These are phyloP conservation scores for Clarireedia sp. DNA, from an alignment of 2,329 filamentous ascomycete species.

Conservation along the genomic window DNA sequence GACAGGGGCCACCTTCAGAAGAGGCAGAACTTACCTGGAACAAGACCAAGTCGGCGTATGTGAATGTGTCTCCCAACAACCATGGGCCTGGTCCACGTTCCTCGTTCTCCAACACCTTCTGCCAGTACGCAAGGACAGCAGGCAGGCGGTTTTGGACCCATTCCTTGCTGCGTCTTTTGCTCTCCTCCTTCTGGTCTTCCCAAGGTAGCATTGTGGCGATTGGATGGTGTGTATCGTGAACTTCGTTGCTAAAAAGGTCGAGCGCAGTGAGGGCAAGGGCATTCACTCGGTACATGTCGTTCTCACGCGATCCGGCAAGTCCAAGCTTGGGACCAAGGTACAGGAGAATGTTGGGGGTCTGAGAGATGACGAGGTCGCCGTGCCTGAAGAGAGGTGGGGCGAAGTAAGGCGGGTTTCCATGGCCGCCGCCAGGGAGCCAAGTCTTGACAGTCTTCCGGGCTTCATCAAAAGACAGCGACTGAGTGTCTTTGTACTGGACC, in stretches of 20 bases:
- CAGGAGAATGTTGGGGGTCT: constrained; percentile 65
- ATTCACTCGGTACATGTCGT: too few species aligned
- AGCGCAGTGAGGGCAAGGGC: too few species aligned
- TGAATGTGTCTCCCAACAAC: too few species aligned
- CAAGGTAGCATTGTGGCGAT: constrained; percentile 53
- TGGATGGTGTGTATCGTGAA: constrained; percentile 53
- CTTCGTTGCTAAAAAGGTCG: too few species aligned
- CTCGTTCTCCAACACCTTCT: too few species aligned
- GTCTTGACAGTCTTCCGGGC: constrained; percentile 34
- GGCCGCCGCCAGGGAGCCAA: constrained; percentile 29
- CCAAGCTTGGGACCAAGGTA: constrained; percentile 42
- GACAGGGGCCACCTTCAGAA: too few species aligned
- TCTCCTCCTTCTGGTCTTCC: constrained; percentile 66
- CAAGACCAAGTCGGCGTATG: too few species aligned
- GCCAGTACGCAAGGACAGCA: constrained; percentile 34
- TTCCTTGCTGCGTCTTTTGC: constrained; percentile 46
- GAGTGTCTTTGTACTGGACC: constrained; percentile 55
- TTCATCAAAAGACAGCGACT: constrained; percentile 42
- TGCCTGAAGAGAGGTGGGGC: constrained; percentile 58
- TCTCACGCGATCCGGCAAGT: too few species aligned
- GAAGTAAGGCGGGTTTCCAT: constrained; percentile 54
- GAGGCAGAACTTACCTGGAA: too few species aligned
- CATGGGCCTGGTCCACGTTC: too few species aligned
- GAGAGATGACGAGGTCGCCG: constrained; percentile 50
- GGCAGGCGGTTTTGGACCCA: constrained; percentile 57